Evolutionary conservation across 225 moss, liverwort and hornwort species (phyloP).

Genomic region (Anthoceros angustus): DNA sequence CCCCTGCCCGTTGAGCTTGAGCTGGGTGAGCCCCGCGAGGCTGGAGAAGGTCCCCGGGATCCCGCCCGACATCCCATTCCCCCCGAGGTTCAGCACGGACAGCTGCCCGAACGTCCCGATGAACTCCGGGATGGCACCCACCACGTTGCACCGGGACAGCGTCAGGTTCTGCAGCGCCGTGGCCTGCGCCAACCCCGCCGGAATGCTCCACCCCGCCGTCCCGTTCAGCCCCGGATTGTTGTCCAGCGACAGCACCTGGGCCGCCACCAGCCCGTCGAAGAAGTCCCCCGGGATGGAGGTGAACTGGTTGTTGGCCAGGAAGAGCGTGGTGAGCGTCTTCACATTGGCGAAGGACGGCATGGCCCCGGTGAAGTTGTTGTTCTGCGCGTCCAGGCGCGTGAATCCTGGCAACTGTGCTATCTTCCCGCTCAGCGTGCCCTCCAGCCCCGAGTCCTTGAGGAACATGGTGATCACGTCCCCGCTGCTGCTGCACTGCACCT

Average conservation of each 20-base stretch:
- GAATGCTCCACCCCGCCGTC: conserved; percentile 58
- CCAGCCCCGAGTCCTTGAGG: conserved; percentile 29
- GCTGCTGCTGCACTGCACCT: conserved; percentile 30
- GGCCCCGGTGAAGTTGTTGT: conserved; percentile 43
- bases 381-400: conserved; percentile 39
- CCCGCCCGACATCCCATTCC: conserved; percentile 39
- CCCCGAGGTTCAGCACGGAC: conserved; percentile 44
- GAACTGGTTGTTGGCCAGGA: conserved; percentile 45
- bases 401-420: conserved; percentile 50
- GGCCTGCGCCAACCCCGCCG: conserved; percentile 25
- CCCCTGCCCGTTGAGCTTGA: conserved; percentile 61
- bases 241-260: conserved; percentile 45
- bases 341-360: conserved; percentile 62
- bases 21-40: conserved; percentile 36
- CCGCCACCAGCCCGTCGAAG: conserved; percentile 29
- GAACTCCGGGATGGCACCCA: conserved; percentile 52
- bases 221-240: conserved; percentile 35
- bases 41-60: conserved; percentile 41
- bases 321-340: conserved; percentile 26
- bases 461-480: conserved; percentile 34
- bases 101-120: conserved; percentile 46
- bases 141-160: conserved; percentile 23
- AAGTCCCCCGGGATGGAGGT: conserved; percentile 56
- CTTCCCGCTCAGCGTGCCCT: conserved; percentile 41
- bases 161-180: conserved; percentile 42